phyloP scores from a whole-genome alignment of 306 rosid species.

The Lupinus albus region DNA sequence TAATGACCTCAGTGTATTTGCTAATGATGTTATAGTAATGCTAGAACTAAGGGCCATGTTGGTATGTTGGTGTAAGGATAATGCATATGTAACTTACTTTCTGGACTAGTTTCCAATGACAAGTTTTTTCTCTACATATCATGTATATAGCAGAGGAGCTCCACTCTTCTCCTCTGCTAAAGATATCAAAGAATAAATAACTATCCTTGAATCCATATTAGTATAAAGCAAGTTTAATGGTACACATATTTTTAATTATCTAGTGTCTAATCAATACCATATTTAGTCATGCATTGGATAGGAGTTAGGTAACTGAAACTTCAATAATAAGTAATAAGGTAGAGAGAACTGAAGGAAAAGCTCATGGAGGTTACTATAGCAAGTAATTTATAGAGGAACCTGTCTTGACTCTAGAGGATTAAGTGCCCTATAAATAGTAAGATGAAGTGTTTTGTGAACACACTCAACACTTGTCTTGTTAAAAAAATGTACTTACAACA shows the following conservation, averaged over 20 bases:
- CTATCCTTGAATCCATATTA: constrained; percentile 6
- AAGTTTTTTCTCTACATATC: background rate
- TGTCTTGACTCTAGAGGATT: no score
- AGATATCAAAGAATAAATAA: constrained; percentile 11
- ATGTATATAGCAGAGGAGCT: constrained; percentile 24
- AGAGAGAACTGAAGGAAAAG: no score
- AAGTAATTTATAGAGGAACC: no score
- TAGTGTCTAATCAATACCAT: constrained; percentile 6
- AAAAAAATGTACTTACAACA: no score
- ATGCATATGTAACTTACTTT: constrained; percentile 9
- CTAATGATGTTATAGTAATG: constrained; percentile 20
- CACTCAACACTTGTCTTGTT: background rate
- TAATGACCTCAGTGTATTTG: constrained; percentile 28
- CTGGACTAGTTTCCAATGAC: constrained; percentile 24
- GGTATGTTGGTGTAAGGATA: constrained; percentile 31
- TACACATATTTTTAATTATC: background rate
- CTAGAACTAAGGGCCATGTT: constrained; percentile 9
- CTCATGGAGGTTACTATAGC: no score
- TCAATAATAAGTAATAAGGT: no score
- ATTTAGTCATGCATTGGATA: no score
- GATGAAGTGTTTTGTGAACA: background rate
- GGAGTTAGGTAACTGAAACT: no score
- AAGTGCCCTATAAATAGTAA: no score
- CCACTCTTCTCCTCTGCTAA: constrained; percentile 2
- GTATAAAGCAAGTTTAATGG: background rate